Evolutionary conservation across 768 basidiomycete species (phyloP).

Genomic region (Mycena amicta): DNA sequence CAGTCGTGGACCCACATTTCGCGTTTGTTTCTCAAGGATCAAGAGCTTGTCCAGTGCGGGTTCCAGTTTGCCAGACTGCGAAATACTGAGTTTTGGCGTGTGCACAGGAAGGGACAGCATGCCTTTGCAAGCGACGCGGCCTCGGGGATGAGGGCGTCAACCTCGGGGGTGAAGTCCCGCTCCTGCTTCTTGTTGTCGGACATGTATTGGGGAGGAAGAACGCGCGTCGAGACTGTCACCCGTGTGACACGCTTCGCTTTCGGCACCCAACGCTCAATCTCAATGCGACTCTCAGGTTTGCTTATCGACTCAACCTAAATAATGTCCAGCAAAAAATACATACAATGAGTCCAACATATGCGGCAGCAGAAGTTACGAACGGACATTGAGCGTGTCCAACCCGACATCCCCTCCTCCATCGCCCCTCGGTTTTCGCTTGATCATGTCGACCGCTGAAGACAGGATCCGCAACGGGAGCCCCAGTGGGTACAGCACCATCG

Average conservation of each 20-base stretch:
- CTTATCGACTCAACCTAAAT: neutral
- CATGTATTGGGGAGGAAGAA: constrained; percentile 63
- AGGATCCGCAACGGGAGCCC: constrained; percentile 48
- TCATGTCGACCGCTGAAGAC: constrained; percentile 16
- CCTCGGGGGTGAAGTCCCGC: constrained; percentile 85
- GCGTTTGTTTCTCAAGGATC: constrained; percentile 89
- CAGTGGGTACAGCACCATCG: constrained; percentile 53
- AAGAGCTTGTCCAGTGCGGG: constrained; percentile 90
- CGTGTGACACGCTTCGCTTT: constrained; percentile 33
- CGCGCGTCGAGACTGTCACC: constrained; percentile 60
- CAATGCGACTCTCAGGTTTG: no score
- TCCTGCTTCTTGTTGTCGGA: constrained; percentile 83
- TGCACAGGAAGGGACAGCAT: constrained; percentile 19
- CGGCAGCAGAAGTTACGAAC: constrained; percentile 44
- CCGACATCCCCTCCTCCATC: constrained; percentile 30
- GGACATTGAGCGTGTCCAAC: constrained; percentile 49
- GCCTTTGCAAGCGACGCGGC: constrained; percentile 74
- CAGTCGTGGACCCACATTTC: constrained; percentile 65
- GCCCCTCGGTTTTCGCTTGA: constrained; percentile 15
- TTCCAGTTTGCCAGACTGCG: constrained; percentile 77
- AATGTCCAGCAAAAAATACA: constrained; percentile 34
- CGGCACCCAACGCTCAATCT: neutral
- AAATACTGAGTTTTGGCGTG: constrained; percentile 9
- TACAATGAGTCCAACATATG: constrained; percentile 34
- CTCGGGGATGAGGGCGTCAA: constrained; percentile 73